These are phyloP conservation scores for Melastoma malabathricum DNA, from an alignment of 345 rosid genomes.

Conservation along the genomic window DNA sequence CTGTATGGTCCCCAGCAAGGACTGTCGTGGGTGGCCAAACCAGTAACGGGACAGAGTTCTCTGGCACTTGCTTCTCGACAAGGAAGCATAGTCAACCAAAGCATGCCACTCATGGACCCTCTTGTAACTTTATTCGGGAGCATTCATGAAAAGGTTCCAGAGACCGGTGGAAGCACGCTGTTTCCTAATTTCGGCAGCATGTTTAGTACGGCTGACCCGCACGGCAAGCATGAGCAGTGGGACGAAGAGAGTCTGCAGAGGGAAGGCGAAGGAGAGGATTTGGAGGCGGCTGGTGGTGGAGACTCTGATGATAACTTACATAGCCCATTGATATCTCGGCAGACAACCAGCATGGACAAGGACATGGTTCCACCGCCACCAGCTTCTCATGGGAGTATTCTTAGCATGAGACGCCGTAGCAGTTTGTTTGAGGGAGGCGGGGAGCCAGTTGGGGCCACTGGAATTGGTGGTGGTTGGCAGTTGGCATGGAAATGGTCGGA, in stretches of 20 bases:
- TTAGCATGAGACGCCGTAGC: slow-evolving; percentile 68
- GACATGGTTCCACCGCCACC: slow-evolving; percentile 36
- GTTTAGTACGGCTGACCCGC: slow-evolving; percentile 62
- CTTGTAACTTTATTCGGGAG: slow-evolving; percentile 82
- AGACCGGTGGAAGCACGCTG: slow-evolving; percentile 68
- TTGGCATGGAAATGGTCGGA: slow-evolving; percentile 81
- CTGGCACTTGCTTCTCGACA: slow-evolving; percentile 58
- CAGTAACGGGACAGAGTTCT: slow-evolving; percentile 72
- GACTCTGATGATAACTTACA: slow-evolving; percentile 76
- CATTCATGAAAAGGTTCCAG: slow-evolving; percentile 81
- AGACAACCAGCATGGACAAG: slow-evolving; percentile 79
- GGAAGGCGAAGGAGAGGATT: slow-evolving; percentile 51
- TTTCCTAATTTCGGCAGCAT: slow-evolving; percentile 86
- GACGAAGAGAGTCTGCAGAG: slow-evolving; percentile 72
- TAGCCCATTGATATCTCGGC: slow-evolving; percentile 84
- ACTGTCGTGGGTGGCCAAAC: slow-evolving; percentile 80
- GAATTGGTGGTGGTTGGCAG: slow-evolving; percentile 98
- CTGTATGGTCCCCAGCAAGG: slow-evolving; percentile 72
- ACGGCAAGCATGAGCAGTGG: slow-evolving; percentile 54
- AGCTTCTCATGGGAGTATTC: slow-evolving; percentile 40
- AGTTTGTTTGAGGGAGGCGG: slow-evolving; percentile 55
- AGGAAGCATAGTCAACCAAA: slow-evolving; percentile 67
- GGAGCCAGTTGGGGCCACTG: slow-evolving; percentile 49
- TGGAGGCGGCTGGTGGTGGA: slow-evolving; percentile 39
- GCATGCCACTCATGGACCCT: slow-evolving; percentile 69